These are phyloP conservation scores for Amyloporia xantha DNA, from an alignment of 768 basidiomycete species.

Conservation along the genomic window DNA sequence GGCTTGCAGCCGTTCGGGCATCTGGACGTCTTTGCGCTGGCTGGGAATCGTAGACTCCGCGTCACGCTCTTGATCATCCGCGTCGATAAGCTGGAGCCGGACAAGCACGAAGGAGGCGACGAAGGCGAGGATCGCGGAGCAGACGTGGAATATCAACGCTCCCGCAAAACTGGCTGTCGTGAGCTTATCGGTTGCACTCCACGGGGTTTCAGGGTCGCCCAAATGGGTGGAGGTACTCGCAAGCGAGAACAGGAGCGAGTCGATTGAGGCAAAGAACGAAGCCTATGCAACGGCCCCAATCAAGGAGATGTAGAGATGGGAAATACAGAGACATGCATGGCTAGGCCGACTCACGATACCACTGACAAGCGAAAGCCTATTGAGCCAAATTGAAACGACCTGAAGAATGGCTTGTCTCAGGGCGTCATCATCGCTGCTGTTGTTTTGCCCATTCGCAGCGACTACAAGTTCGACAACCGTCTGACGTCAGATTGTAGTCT, in stretches of 20 bases:
- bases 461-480: not conserved
- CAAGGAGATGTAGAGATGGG: not conserved
- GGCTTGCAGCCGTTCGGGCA: not conserved
- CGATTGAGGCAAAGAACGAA: conserved; percentile 56
- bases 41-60: conserved; percentile 29
- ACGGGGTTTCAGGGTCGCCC: conserved; percentile 8
- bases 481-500: not conserved
- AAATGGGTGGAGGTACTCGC: conserved; percentile 7
- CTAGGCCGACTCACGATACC: conserved; percentile 39
- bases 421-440: conserved; percentile 2
- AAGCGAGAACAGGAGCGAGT: conserved; percentile 41
- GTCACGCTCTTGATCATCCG: conserved; percentile 27
- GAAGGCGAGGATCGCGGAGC: conserved; percentile 45
- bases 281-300: conserved; percentile 30
- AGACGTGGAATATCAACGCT: conserved; percentile 35
- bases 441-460: not conserved
- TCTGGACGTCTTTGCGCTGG: not conserved
- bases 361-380: conserved; percentile 51
- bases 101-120: conserved; percentile 50
- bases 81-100: conserved; percentile 47
- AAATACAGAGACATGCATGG: not conserved
- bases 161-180: conserved; percentile 15
- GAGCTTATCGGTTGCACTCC: conserved; percentile 12
- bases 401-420: conserved; percentile 12
- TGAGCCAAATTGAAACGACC: conserved; percentile 52